Base-by-base conservation (phyloP, 2,329 filamentous ascomycete species). In the Xylaria hypoxylon region DNA sequence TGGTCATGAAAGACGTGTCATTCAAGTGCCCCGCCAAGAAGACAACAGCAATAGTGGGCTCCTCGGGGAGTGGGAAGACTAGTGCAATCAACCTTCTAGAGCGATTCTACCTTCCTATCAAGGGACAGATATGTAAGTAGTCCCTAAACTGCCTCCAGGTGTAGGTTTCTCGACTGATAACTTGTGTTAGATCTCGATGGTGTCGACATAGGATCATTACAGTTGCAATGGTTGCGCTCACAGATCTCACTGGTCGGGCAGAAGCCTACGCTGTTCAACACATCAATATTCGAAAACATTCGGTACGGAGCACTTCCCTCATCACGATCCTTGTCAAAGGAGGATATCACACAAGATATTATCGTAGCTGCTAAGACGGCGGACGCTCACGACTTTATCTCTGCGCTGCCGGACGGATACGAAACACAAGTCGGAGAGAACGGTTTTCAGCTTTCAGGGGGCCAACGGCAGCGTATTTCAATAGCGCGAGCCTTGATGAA, bases 31-130 rank as follows among this genome's bases (percentile, higher is more conserved):
- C 84, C 53, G 81, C 85, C 10, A 87, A 88, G 38, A 89, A 90
- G 71, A 85, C 88, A 1, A 92, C 89, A 0, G 91, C 90, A 0
- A 87, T 93, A 19, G 90, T 93, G 11, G 91, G 90, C 0, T 85
- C 89, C 0, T 91, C 88, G 6, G 90, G 90, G 0, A 88, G 85
- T 3, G 91, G 91, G 0, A 93, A 93, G 76, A 91, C 87, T 56
- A 93, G 90, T 0, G 86, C 92, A 11, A 85, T 92, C 0, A 89
- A 86, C 0, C 79, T 93, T 2, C 79, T 92, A 1, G 87, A 92
- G 73, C 81, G 89, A 31, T 92, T 89, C 88, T 92, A 92, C 73
- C 76, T 77, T 11, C 71, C 62, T 5, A 33, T 60, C 4, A 24
- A 15, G 15, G 66, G 63, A 4, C 24, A 45, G 0, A 78, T 82